Percentiles rank a stretch among this genome's conserved stretches.
These are phyloP conservation scores for Tinospora cordifolia DNA, from an alignment of 164 flowering plant genomes.

Conservation along the genomic window DNA sequence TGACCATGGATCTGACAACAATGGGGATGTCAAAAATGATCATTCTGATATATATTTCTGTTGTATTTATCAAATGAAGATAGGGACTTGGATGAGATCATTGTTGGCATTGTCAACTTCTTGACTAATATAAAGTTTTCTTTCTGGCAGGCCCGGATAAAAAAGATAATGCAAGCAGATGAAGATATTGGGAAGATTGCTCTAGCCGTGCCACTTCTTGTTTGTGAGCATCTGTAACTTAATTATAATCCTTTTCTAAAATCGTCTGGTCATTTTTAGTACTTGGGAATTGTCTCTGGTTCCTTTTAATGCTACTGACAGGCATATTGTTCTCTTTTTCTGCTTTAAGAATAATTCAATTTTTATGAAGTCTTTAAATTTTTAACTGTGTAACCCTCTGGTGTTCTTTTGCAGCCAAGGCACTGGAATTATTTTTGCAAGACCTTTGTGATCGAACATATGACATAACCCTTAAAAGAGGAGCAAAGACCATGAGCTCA, in stretches of 20 bases:
- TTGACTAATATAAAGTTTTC: background rate
- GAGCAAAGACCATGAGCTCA: conserved; percentile 71
- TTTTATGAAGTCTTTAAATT: background rate
- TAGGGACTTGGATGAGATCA: too few relatives aligned
- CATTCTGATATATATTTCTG: too few relatives aligned
- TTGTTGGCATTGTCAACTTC: background rate
- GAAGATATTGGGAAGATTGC: conserved; percentile 91
- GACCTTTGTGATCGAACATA: conserved; percentile 83
- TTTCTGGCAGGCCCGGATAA: conserved; percentile 62
- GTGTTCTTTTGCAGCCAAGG: conserved; percentile 77
- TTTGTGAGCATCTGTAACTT: conserved; percentile 42
- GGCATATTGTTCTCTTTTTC: background rate
- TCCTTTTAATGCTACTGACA: background rate
- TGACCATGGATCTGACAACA: too few relatives aligned
- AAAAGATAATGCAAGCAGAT: conserved; percentile 91
- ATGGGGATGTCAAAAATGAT: too few relatives aligned
- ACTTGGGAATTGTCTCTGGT: background rate
- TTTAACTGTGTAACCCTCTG: too few relatives aligned
- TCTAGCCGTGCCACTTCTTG: conserved; percentile 76
- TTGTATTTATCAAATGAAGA: too few relatives aligned
- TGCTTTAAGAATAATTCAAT: background rate
- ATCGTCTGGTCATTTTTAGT: too few relatives aligned
- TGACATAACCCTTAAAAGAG: conserved; percentile 70
- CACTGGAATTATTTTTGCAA: conserved; percentile 76
- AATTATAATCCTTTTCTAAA: too few relatives aligned